These are phyloP conservation scores for Astraeus odoratus DNA, from an alignment of 768 basidiomycete species.

Conservation along the genomic window DNA sequence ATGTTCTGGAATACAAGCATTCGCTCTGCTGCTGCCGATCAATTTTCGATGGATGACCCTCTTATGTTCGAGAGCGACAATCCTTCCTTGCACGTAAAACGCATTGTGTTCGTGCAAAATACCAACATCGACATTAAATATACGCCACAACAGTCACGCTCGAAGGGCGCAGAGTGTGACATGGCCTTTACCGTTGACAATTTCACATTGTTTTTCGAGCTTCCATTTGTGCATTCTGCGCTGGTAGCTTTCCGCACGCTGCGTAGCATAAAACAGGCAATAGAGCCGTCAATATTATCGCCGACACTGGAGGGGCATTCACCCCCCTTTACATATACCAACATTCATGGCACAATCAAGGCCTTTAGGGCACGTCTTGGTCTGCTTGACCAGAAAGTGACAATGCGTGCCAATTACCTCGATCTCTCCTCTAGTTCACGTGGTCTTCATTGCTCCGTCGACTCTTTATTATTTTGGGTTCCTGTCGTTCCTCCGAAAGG, in stretches of 20 bases:
- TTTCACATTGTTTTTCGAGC: constrained; percentile 45
- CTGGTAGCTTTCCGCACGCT: constrained; percentile 57
- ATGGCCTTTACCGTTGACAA: constrained; percentile 46
- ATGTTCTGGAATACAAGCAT: constrained; percentile 42
- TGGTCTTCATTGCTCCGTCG: constrained; percentile 29
- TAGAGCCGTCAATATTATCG: constrained; percentile 11
- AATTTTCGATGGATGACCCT: constrained; percentile 62
- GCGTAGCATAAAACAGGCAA: constrained; percentile 29
- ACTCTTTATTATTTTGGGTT: constrained; percentile 50
- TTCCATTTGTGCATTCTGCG: constrained; percentile 63
- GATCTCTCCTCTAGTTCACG: constrained; percentile 13
- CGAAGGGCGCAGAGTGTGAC: constrained; percentile 27
- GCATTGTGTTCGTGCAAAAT: constrained; percentile 38
- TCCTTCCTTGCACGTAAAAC: constrained; percentile 31
- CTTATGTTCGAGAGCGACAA: constrained; percentile 49
- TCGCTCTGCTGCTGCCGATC: constrained; percentile 60
- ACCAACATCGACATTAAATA: constrained; percentile 23
- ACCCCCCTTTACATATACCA: constrained; percentile 12
- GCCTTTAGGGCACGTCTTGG: constrained; percentile 42
- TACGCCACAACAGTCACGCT: constrained; percentile 7
- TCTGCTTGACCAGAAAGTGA: constrained; percentile 43
- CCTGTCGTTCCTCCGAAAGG: constrained; percentile 36
- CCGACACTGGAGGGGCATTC: constrained; percentile 14
- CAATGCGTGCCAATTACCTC: constrained; percentile 28
- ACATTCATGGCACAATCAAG: constrained; percentile 30